phyloP scores from a whole-genome alignment of 2,329 filamentous ascomycete genomes.

The Ophiostoma montium region DNA sequence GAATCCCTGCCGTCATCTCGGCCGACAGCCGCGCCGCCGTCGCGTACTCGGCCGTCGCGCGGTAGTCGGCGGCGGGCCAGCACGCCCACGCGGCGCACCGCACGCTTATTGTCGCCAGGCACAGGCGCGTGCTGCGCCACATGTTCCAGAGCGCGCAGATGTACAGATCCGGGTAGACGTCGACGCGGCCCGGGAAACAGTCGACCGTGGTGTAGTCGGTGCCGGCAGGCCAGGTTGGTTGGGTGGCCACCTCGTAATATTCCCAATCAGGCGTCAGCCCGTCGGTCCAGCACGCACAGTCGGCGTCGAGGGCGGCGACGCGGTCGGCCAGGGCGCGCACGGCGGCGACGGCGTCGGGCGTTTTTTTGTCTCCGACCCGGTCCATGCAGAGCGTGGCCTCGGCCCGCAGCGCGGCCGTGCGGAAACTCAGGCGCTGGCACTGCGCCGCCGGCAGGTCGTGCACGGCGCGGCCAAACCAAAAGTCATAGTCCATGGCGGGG shows the following conservation, averaged over 20 bases:
- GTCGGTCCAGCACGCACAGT: constrained; percentile 36
- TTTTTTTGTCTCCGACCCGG: background rate
- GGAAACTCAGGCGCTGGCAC: constrained; percentile 38
- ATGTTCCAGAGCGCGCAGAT: constrained; percentile 45
- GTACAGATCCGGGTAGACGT: constrained; percentile 45
- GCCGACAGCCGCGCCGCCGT: constrained; percentile 35
- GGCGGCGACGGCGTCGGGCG: constrained; percentile 19
- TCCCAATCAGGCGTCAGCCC: constrained; percentile 35
- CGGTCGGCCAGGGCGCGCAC: constrained; percentile 37
- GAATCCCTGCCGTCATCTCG: constrained; percentile 42
- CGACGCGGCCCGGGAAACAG: constrained; percentile 45
- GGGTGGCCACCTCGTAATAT: constrained; percentile 33
- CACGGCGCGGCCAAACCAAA: constrained; percentile 43
- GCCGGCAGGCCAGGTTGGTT: constrained; percentile 24
- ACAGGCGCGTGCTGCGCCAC: constrained; percentile 36
- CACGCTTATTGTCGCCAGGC: constrained; percentile 40
- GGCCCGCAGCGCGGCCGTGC: constrained; percentile 39
- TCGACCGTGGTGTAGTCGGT: constrained; percentile 39
- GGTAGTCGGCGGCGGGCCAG: constrained; percentile 45
- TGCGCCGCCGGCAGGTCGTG: constrained; percentile 33
- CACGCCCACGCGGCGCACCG: constrained; percentile 48
- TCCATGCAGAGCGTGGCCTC: constrained; percentile 29
- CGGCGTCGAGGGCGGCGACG: constrained; percentile 37
- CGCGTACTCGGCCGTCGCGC: constrained; percentile 48
- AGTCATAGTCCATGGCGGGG: constrained; percentile 40